These are phyloP conservation scores for Xylaria sp. DNA, from an alignment of 2,329 filamentous ascomycete species.

Conservation along the genomic window DNA sequence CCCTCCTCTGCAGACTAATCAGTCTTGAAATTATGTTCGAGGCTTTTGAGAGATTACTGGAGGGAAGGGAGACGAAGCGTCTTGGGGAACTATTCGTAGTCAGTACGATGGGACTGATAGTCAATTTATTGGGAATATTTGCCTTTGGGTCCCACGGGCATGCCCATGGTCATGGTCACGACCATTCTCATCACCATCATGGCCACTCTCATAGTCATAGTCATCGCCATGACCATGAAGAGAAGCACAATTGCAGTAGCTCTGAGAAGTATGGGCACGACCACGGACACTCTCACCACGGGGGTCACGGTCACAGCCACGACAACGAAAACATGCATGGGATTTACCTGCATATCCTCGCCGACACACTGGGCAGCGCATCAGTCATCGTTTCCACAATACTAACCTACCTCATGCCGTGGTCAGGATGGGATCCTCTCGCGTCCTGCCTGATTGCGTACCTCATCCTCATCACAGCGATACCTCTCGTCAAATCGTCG, in stretches of 20 bases:
- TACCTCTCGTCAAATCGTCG: conserved; percentile 86
- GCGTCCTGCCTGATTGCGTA: conserved; percentile 94
- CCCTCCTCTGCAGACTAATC: conserved; percentile 72
- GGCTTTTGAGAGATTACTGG: conserved; percentile 86
- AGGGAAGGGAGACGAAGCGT: conserved; percentile 84
- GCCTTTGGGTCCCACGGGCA: conserved; percentile 77
- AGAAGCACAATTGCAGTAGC: conserved; percentile 60
- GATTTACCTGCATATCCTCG: conserved; percentile 94
- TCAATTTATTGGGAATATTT: conserved; percentile 92
- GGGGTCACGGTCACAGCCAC: conserved; percentile 63
- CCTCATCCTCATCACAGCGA: conserved; percentile 90
- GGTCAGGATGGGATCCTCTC: conserved; percentile 93
- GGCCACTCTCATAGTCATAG: conserved; percentile 49
- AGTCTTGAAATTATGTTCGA: conserved; percentile 97
- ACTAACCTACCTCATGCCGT: conserved; percentile 86
- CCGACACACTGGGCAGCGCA: conserved; percentile 92
- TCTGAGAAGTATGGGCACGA: conserved; percentile 53
- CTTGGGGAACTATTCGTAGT: conserved; percentile 89
- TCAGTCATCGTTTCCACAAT: conserved; percentile 94
- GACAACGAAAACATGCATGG: conserved; percentile 98
- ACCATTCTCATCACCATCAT: conserved; percentile 35
- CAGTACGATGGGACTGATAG: conserved; percentile 83
- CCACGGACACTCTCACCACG: conserved; percentile 53
- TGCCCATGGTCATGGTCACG: conserved; percentile 61
- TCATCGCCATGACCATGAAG: conserved; percentile 49